Evolutionary conservation across 2,329 filamentous ascomycete genomes (phyloP).

Genomic region (Fusarium verrucosum): DNA sequence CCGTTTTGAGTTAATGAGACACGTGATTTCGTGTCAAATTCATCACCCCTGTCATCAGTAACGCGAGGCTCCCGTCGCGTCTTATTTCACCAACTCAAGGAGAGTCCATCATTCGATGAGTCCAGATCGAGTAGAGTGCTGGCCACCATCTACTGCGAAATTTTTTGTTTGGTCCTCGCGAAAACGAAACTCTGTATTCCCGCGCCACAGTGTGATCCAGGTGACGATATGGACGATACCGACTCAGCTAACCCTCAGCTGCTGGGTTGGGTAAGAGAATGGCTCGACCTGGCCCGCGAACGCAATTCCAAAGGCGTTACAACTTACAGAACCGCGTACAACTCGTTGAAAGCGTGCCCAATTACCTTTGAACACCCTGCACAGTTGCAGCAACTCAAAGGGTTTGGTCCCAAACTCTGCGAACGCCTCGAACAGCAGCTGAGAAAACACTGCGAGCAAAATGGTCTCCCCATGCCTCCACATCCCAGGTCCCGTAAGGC

Average conservation of each 20-base stretch:
- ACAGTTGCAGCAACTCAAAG: conserved; percentile 76
- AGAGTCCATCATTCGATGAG: background rate
- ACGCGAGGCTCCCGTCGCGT: conserved; percentile 25
- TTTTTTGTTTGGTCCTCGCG: background rate
- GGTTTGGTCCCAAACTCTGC: conserved; percentile 77
- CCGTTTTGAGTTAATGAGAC: background rate
- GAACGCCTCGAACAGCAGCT: conserved; percentile 71
- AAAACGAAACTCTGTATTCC: background rate
- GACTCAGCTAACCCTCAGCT: conserved; percentile 75
- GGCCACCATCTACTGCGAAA: background rate
- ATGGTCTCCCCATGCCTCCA: conserved; percentile 74
- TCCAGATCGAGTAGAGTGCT: background rate
- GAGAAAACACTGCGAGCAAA: conserved; percentile 69
- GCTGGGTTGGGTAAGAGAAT: conserved; percentile 79
- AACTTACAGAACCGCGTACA: conserved; percentile 80
- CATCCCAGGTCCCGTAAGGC: conserved; percentile 59
- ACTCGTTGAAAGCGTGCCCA: conserved; percentile 79
- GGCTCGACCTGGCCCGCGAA: conserved; percentile 74
- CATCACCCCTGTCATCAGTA: background rate
- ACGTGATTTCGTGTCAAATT: conserved; percentile 42
- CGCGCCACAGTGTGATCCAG: background rate
- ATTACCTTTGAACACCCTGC: conserved; percentile 76
- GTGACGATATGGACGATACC: conserved; percentile 47
- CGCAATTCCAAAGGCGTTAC: conserved; percentile 74
- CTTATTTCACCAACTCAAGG: background rate